These are phyloP conservation scores for Brassica rapa DNA, from an alignment of 345 rosid genomes.

Conservation along the genomic window DNA sequence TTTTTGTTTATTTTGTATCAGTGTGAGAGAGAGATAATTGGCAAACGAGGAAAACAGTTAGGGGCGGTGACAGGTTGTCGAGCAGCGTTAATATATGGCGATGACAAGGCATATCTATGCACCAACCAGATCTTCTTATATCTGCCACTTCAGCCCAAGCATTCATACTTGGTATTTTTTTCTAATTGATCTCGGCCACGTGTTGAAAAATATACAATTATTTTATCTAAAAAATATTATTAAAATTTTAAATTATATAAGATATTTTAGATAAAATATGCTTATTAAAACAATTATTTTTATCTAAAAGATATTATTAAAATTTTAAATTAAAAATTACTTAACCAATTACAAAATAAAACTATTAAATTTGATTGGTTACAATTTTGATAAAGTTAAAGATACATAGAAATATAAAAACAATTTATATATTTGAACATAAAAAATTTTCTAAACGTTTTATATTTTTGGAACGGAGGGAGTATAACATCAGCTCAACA, in stretches of 20 bases:
- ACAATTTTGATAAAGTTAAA: too few species aligned
- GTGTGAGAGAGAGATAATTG: neutral
- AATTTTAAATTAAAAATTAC: too few species aligned
- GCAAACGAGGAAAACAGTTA: slow-evolving; percentile 32
- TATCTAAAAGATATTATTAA: too few species aligned
- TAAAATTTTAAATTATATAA: too few species aligned
- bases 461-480: too few species aligned
- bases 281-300: too few species aligned
- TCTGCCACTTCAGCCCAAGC: slow-evolving; percentile 17
- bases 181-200: neutral
- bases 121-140: slow-evolving; percentile 37
- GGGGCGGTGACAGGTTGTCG: slow-evolving; percentile 24
- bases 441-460: too few species aligned
- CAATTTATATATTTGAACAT: too few species aligned
- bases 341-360: too few species aligned
- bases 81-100: slow-evolving; percentile 26
- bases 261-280: too few species aligned
- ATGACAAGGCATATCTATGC: slow-evolving; percentile 32
- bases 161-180: neutral
- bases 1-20: neutral
- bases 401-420: too few species aligned
- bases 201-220: neutral
- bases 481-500: neutral
- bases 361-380: too few species aligned
- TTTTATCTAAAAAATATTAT: neutral